Evolutionary conservation across 208 protist genomes (phyloP).

Genomic region (Acanthamoeba polyphaga): DNA sequence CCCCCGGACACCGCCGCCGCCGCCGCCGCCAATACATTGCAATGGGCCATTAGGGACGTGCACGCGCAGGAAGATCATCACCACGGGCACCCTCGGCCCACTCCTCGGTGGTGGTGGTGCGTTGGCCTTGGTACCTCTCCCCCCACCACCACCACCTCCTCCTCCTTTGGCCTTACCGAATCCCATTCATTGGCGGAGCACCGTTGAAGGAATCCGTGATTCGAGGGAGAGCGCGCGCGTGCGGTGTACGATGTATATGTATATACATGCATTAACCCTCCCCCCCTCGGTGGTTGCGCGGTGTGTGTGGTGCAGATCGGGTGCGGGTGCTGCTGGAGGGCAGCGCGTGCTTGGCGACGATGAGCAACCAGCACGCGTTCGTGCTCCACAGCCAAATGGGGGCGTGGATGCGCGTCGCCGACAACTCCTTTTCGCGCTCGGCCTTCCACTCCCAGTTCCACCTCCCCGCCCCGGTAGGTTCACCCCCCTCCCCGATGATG

Average conservation of each 20-base stretch:
- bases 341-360: slow-evolving; percentile 3
- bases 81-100: background rate
- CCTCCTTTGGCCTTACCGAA: background rate
- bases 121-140: background rate
- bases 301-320: background rate
- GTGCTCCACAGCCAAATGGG: slow-evolving; percentile 42
- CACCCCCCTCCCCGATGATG: background rate
- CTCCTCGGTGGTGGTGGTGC: background rate
- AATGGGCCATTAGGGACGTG: slow-evolving; percentile 6
- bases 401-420: slow-evolving; percentile 23
- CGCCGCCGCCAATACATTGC: background rate
- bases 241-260: no score
- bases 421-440: slow-evolving; percentile 38
- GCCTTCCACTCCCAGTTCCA: slow-evolving; percentile 23
- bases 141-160: background rate
- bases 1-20: no score
- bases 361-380: slow-evolving; percentile 42
- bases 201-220: no score
- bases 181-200: background rate
- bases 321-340: slow-evolving; percentile 39
- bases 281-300: background rate
- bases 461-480: background rate
- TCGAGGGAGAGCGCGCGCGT: no score
- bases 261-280: no score
- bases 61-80: background rate